Conservation (phyloP, 345 rosid species). For the Conringia planisiliqua region DNA sequence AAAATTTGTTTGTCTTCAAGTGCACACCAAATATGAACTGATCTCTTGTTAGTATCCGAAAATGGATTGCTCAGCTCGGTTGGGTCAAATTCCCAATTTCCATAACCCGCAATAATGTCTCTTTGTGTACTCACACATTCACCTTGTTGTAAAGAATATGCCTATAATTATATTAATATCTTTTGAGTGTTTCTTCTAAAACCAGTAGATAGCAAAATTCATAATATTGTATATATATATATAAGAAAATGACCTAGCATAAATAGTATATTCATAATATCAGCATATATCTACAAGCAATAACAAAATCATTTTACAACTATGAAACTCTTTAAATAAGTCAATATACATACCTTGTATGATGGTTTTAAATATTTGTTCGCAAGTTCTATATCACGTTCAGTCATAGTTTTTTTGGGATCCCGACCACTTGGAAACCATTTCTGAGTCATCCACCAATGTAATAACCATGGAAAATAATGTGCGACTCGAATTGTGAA, state of each 20-base stretch:
- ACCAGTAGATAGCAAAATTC: neutral
- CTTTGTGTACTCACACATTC: slow-evolving; percentile 46
- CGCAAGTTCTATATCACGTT: slow-evolving; percentile 43
- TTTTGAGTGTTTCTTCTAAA: neutral
- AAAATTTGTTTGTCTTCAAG: slow-evolving; percentile 58
- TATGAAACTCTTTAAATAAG: neutral
- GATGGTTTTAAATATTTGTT: slow-evolving; percentile 34
- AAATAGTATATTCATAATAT: too few species aligned
- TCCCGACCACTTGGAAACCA: slow-evolving; percentile 54
- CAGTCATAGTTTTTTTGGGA: slow-evolving; percentile 43
- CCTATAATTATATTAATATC: slow-evolving; percentile 29
- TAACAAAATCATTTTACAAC: neutral
- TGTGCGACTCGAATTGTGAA: slow-evolving; percentile 59
- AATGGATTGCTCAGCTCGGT: slow-evolving; percentile 58
- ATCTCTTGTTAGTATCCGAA: slow-evolving; percentile 40
- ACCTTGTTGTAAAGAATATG: slow-evolving; percentile 61
- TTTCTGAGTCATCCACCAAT: slow-evolving; percentile 94
- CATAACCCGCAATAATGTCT: slow-evolving; percentile 53
- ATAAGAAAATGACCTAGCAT: neutral
- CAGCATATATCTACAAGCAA: neutral
- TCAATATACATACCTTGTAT: slow-evolving; percentile 44
- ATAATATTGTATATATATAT: neutral
- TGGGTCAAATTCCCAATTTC: slow-evolving; percentile 79
- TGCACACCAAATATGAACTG: slow-evolving; percentile 75
- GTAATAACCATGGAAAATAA: slow-evolving; percentile 61